Base-by-base conservation (phyloP, 2,329 filamentous ascomycete species). In the Aspergillus aculeatinus region DNA sequence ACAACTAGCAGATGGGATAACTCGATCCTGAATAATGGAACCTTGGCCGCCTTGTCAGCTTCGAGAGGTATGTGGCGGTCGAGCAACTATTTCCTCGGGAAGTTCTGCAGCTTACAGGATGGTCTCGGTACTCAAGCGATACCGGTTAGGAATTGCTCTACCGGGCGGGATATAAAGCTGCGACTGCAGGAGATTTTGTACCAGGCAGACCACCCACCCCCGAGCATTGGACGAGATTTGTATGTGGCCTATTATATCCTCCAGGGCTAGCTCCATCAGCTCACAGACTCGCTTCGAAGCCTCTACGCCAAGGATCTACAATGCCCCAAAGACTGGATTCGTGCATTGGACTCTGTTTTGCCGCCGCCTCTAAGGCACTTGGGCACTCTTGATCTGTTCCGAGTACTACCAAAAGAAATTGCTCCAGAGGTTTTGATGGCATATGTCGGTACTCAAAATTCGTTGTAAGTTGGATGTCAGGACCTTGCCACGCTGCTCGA, bases 341-440 rank as follows among this genome's bases (percentile, higher is more conserved):
- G 67, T 52, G 63, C 66, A 35, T 69, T 72, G 59, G 66, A 68
- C 33, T 65, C 62, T 16, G 48, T 74, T n/a, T 59, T 76, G 4
- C 73, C 72, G 4, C 62, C 68, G 10, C 68, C 71, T 57, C 61
- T 74, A 27, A 70, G 70, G 60, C 72, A 70, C 66, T 66, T 72
- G 44, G 73, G 73, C 12, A 65, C 70, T 12, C 62, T 75, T 49
- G 72, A 75, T 53, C 61, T 75, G 19, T 75, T 75, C 59, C 71
- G 72, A 55, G 72, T 68, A 64, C 61, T 76, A 19, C 73, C 74
- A 21, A 68, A 68, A 25, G 73, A 72, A 51, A 71, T 70, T 10
- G 57, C 69, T 7, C 73, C 73, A 54, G 74, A 76, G 55, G 74
- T 75, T 25, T 69, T 75, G 66, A 75, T 76, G 74, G 73, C 70